A percentile compares a stretch with the other conserved stretches of the same genome.
Conservation (phyloP, 768 basidiomycete genomes). For the Dictyophora rubrovolvata region DNA sequence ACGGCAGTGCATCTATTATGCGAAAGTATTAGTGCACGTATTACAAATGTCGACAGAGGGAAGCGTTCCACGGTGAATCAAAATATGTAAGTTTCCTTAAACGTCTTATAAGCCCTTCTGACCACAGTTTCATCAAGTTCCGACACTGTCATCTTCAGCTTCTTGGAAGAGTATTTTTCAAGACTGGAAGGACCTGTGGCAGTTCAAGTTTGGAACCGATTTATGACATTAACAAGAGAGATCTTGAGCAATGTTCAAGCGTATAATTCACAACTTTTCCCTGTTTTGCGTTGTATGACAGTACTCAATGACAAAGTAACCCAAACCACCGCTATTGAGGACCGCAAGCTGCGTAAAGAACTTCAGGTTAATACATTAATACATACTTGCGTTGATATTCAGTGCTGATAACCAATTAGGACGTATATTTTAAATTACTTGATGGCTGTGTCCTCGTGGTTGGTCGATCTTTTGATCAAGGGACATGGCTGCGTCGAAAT, state of each 20-base stretch:
- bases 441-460: conserved; percentile 70
- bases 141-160: conserved; percentile 66
- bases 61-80: conserved; percentile 50
- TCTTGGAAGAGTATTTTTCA: conserved; percentile 77
- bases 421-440: conserved; percentile 75
- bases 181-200: conserved; percentile 86
- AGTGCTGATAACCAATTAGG: conserved; percentile 30
- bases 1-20: conserved; percentile 82
- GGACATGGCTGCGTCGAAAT: conserved; percentile 68
- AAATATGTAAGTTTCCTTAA: conserved; percentile 44
- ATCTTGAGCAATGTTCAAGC: conserved; percentile 53
- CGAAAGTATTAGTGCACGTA: conserved; percentile 63
- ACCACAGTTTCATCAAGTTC: conserved; percentile 35
- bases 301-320: conserved; percentile 73
- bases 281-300: conserved; percentile 64
- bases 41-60: conserved; percentile 45
- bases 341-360: conserved; percentile 78
- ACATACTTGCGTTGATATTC: neutral
- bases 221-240: conserved; percentile 71
- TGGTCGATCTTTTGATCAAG: conserved; percentile 62
- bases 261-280: conserved; percentile 62
- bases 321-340: conserved; percentile 87
- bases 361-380: conserved; percentile 64
- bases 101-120: conserved; percentile 5
- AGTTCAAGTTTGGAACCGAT: conserved; percentile 83